Percentiles rank a stretch among this genome's conserved stretches.
Conservation (phyloP, 768 basidiomycete species). For the Agaricus blazei region DNA sequence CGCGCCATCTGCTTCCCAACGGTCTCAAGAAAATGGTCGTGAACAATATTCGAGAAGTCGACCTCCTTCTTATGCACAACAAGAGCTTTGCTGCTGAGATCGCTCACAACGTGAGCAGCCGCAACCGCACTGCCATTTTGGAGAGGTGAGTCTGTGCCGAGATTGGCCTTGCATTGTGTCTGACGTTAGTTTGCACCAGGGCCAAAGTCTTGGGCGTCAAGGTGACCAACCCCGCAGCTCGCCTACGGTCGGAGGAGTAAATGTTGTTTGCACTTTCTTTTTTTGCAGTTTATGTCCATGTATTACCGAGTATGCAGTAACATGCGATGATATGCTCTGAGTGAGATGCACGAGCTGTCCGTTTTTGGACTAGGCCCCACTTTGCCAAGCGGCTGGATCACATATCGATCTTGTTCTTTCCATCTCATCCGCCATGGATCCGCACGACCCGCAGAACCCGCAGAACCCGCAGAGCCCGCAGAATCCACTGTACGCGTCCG, state of each 20-base stretch:
- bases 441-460: background rate
- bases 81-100: constrained; percentile 94
- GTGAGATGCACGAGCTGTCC: constrained; percentile 4
- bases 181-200: constrained; percentile 31
- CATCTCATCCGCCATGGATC: background rate
- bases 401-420: background rate
- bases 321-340: constrained; percentile 28
- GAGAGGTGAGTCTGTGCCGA: constrained; percentile 55
- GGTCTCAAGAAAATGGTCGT: constrained; percentile 96
- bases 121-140: constrained; percentile 88
- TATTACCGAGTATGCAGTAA: constrained; percentile 49
- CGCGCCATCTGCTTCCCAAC: constrained; percentile 92
- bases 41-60: constrained; percentile 89
- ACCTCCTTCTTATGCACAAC: constrained; percentile 97
- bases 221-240: constrained; percentile 89
- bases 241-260: constrained; percentile 92
- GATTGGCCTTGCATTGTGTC: background rate
- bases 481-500: background rate
- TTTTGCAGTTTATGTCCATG: constrained; percentile 34
- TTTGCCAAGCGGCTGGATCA: background rate
- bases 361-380: constrained; percentile 1
- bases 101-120: constrained; percentile 93
- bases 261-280: constrained; percentile 29
- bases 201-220: constrained; percentile 86
- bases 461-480: too few relatives aligned